Base-by-base conservation (phyloP, 164 flowering plant species). In the Annona cherimola region DNA sequence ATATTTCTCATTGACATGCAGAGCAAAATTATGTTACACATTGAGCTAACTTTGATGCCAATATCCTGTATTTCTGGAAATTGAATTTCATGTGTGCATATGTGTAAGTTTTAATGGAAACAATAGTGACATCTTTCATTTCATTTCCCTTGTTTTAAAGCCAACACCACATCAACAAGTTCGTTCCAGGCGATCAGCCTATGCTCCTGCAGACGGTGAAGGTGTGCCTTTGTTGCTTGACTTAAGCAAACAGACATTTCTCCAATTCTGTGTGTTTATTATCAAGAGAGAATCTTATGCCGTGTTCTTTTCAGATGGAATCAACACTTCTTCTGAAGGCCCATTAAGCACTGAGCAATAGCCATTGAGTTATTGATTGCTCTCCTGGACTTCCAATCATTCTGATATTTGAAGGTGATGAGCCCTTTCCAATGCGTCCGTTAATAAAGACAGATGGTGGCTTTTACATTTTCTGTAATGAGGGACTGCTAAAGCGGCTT, bases 101-200 rank as follows among this genome's bases (percentile, higher is more conserved):
- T 26, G 35, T 26, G 35, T 26, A 26, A 26, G 35, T 26, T 26
- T 26, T 26, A 26, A 26, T 26, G 35, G 35, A 26, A 26, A 26
- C 35, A 26, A 26, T 26, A 26, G 35, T 26, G 35, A 26, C 35
- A 26, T 9, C 40, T 19, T 35, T 70, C 44, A 12, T 8, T 41
- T 3, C 19, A 26, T 35, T 39, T 12, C 42, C 45, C 18, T 67
- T 12, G 39, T 0, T 50, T 1, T 40, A 45, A 62, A 90, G 94
- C 94, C 93, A 45, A 88, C 97, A 5, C 89, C 88, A 63, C 90
- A 89, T 45, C 90, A 92, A 68, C 93, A 92, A 81, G 76, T 73
- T 35, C 89, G 89, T 42, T 80, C 93, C 42, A 87, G 89, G 79
- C 88, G 90, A 75, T 87, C 91, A 45, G 86, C 88, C 65, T 89